phyloP scores from a whole-genome alignment of 257 asterid species.

The Solanum neorickii region DNA sequence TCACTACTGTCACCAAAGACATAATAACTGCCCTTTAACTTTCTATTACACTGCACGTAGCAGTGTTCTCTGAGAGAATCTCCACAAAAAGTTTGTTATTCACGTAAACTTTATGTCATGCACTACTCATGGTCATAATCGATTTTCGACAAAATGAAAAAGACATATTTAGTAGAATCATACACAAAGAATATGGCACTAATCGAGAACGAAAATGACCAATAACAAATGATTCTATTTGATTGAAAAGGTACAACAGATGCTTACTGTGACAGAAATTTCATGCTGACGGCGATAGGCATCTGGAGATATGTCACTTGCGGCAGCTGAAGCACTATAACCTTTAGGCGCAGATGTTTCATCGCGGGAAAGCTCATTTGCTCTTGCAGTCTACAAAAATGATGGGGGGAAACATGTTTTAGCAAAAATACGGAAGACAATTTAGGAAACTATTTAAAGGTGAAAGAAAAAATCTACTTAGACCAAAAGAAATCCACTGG shows the following conservation, averaged over 20 bases:
- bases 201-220: background rate
- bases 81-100: background rate
- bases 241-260: background rate
- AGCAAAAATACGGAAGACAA: background rate
- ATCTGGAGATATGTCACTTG: slow-evolving; percentile 45
- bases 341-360: slow-evolving; percentile 29
- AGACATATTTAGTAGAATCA: background rate
- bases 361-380: slow-evolving; percentile 29
- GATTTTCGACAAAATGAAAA: background rate
- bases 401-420: background rate
- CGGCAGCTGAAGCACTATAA: slow-evolving; percentile 20
- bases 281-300: slow-evolving; percentile 69
- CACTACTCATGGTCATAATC: background rate
- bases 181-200: background rate
- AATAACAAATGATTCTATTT: background rate
- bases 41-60: background rate
- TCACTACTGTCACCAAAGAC: background rate
- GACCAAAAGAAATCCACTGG: background rate
- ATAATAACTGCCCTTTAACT: background rate
- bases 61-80: background rate
- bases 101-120: background rate
- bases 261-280: slow-evolving; percentile 68
- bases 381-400: slow-evolving; percentile 33
- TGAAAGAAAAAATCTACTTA: background rate
- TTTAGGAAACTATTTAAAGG: background rate